Evolutionary conservation across 1,139 yeast species (phyloP).

Genomic region (Taiozyma onychis): DNA sequence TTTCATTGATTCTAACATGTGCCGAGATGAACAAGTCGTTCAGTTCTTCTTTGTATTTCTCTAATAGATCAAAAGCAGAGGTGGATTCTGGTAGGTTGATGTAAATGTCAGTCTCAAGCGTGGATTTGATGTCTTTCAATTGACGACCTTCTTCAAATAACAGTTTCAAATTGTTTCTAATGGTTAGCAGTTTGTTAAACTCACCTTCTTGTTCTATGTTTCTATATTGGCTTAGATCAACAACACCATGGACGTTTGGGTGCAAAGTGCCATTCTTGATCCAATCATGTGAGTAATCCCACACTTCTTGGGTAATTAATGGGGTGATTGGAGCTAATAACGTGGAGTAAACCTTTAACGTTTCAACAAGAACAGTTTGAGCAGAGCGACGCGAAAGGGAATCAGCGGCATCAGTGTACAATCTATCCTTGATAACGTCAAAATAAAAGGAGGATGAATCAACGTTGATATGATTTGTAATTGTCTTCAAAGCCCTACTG

Average conservation of each 20-base stretch:
- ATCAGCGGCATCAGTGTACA: constrained; percentile 59
- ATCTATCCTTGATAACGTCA: constrained; percentile 77
- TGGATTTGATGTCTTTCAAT: constrained; percentile 48
- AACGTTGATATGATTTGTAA: constrained; percentile 69
- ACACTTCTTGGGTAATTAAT: constrained; percentile 77
- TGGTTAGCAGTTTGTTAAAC: constrained; percentile 33
- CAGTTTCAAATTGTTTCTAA: constrained; percentile 46
- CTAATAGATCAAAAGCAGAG: constrained; percentile 23
- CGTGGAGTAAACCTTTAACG: constrained; percentile 57
- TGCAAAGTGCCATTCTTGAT: constrained; percentile 34
- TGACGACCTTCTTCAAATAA: constrained; percentile 43
- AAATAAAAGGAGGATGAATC: constrained; percentile 80
- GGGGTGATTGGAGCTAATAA: constrained; percentile 82
- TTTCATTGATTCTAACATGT: constrained; percentile 35
- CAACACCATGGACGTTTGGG: constrained; percentile 45
- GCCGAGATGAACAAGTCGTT: constrained; percentile 69
- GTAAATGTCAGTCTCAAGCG: constrained; percentile 53
- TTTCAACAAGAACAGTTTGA: constrained; percentile 63
- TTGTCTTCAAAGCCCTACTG: constrained; percentile 53
- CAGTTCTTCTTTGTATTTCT: constrained; percentile 24
- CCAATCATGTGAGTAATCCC: constrained; percentile 49
- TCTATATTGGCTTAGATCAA: constrained; percentile 36
- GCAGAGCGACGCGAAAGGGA: constrained; percentile 56
- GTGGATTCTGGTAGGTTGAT: constrained; percentile 25
- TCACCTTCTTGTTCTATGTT: constrained; percentile 26